phyloP scores from a whole-genome alignment of 306 rosid species.

The Vigna radiata region DNA sequence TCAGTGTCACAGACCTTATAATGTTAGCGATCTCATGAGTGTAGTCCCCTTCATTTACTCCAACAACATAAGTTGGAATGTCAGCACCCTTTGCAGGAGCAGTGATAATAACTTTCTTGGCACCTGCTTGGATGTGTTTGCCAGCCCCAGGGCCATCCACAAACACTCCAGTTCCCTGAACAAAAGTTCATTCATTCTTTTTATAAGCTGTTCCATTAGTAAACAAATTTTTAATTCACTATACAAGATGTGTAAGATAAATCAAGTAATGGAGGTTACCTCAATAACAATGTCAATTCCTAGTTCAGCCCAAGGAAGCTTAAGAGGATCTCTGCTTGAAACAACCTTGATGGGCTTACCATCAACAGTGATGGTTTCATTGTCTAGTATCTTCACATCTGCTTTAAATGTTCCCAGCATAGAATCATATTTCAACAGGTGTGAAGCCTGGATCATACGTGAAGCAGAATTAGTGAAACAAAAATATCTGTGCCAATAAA shows the following conservation, averaged over 20 bases:
- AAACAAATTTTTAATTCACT: background rate
- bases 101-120: slow-evolving; percentile 95
- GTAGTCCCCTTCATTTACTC: slow-evolving; percentile 90
- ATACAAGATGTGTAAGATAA: background rate
- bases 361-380: slow-evolving; percentile 82
- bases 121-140: slow-evolving; percentile 98
- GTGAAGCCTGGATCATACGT: slow-evolving; percentile 60
- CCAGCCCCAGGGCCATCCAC: slow-evolving; percentile 99
- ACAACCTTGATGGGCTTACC: slow-evolving; percentile 95
- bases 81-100: slow-evolving; percentile 99
- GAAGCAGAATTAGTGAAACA: slow-evolving; percentile 12
- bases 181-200: slow-evolving; percentile 20
- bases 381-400: slow-evolving; percentile 72
- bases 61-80: slow-evolving; percentile 92
- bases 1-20: slow-evolving; percentile 59
- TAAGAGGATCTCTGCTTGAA: slow-evolving; percentile 87
- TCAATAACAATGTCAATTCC: slow-evolving; percentile 98
- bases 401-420: slow-evolving; percentile 96
- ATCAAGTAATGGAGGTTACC: slow-evolving; percentile 54
- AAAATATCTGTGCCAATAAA: background rate
- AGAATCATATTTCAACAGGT: slow-evolving; percentile 93
- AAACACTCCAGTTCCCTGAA: slow-evolving; percentile 98
- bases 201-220: background rate
- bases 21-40: slow-evolving; percentile 72
- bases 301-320: slow-evolving; percentile 98